Base-by-base conservation (phyloP, 1,284 basidiomycete species). In the Phlebopus sp. region DNA sequence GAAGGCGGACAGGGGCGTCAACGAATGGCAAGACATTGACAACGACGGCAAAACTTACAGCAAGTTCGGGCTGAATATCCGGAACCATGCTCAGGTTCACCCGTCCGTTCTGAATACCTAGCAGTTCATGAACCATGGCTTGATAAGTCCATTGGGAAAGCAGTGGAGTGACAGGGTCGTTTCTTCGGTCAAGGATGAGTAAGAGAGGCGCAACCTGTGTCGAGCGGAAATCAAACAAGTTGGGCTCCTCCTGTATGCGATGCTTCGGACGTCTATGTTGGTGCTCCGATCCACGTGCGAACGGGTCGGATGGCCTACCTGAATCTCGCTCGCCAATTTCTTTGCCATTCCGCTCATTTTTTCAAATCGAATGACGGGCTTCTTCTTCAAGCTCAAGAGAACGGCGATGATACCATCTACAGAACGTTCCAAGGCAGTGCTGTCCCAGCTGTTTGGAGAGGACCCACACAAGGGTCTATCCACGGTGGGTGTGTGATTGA, bases 141-240 rank as follows among this genome's bases (percentile, higher is more conserved):
- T 99, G 96, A 70, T 99, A 99, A 11, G 97, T 99, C 97, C 97
- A 99, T 68, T 97, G 97, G 1, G 92, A 91, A 23, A 99, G 76
- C n/a, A 99, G 71, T 3, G 97, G 97, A 0, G 97, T 99, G 13
- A 99, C 93, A 2, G 97, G 97, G 64, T 99, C 97, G 68, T 97
- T 97, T 53, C 96, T 76, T 47, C 97, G 81, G 71, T 99, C 97
- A 48, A 91, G 75, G 55, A 90, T 87, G 42, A 91, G 75, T 15
- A 92, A 70, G 35, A 90, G 60, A 9, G 90, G 88, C 2, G 86
- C 77, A 8, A 86, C 78, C 69, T 90, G 86, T 3, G 86, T 87
- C 43, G 79, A 69, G 37, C 87, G 75, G 64, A 90, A 91, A 62
- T 91, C 86, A 65, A 91, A 92, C 14, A 92, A 70, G 3, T 77